Percentiles rank a stretch among this genome's conserved stretches.
phyloP scores from a whole-genome alignment of 192 early-diverging fungal genomes.

The Fimicolochytrium jonesii region DNA sequence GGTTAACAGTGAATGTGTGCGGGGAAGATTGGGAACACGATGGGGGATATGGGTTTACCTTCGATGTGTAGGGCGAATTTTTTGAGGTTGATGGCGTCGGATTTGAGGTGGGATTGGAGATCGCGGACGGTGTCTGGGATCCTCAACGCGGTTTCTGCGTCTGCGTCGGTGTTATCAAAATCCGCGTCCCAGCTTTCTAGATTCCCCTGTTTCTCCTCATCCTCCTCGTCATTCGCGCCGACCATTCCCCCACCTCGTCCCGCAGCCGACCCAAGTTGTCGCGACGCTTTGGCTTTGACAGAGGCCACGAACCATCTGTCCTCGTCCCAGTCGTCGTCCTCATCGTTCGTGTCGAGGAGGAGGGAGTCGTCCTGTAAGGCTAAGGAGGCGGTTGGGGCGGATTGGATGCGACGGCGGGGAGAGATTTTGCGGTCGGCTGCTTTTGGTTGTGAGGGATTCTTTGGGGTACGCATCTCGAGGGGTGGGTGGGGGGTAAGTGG shows the following conservation, averaged over 20 bases:
- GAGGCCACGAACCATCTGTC: constrained; percentile 18
- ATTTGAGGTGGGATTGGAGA: constrained; percentile 23
- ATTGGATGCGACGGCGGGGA: constrained; percentile 23
- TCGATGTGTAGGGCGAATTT: constrained; percentile 43
- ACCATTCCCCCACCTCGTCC: constrained; percentile 1
- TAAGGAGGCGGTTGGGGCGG: constrained; percentile 2
- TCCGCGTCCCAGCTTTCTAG: constrained; percentile 45
- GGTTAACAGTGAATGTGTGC: too few species aligned
- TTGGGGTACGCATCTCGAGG: too few species aligned
- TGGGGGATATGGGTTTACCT: too few species aligned
- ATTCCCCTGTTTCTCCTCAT: constrained; percentile 22
- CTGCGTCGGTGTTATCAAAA: constrained; percentile 12
- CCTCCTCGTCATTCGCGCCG: constrained; percentile 7
- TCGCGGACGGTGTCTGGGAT: constrained; percentile 23
- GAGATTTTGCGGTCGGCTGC: constrained; percentile 22
- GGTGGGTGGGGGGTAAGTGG: too few species aligned
- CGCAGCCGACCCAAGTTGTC: constrained; percentile 20
- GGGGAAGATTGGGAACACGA: too few species aligned
- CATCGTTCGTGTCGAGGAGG: not conserved
- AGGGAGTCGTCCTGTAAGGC: constrained; percentile 15
- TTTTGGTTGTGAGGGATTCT: not conserved
- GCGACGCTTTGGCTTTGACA: constrained; percentile 22
- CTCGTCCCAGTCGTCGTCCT: not conserved
- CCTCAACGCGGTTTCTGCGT: not conserved
- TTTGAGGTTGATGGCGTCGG: constrained; percentile 28